These are phyloP conservation scores for Hanseniaspora nectarophila DNA, from an alignment of 805 yeast genomes.

Conservation along the genomic window DNA sequence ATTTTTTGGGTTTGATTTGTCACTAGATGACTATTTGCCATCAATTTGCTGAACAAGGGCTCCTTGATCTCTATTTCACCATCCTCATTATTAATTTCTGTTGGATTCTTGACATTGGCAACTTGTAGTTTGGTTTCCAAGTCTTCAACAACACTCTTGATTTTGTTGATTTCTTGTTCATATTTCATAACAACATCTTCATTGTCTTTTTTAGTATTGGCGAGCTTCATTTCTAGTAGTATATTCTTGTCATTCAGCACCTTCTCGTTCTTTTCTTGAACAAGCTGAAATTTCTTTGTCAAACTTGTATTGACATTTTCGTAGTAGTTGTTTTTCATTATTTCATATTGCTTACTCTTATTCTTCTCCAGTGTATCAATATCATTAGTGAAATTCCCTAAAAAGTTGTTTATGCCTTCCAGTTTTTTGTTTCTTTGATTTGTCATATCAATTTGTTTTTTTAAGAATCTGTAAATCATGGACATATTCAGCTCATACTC, in stretches of 20 bases:
- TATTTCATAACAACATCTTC: background rate
- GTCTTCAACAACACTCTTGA: constrained; percentile 26
- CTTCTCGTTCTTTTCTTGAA: constrained; percentile 7
- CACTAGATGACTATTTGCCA: background rate
- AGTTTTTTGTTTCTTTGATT: constrained; percentile 49
- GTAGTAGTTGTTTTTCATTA: constrained; percentile 5
- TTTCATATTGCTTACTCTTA: constrained; percentile 1
- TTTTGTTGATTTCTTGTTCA: constrained; percentile 16
- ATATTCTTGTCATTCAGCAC: constrained; percentile 15
- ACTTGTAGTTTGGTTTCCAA: constrained; percentile 27
- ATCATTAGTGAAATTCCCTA: constrained; percentile 36
- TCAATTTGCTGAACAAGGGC: too few relatives aligned
- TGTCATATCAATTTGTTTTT: constrained; percentile 44
- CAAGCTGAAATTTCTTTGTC: constrained; percentile 8
- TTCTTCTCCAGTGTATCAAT: constrained; percentile 18
- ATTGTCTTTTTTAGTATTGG: background rate
- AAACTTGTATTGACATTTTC: background rate
- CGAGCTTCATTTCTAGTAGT: background rate
- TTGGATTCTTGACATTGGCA: constrained; percentile 19
- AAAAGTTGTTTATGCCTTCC: constrained; percentile 42
- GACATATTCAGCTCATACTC: constrained; percentile 1
- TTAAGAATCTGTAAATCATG: constrained; percentile 31
- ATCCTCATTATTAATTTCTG: too few relatives aligned
- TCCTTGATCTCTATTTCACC: background rate
- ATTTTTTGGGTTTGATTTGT: background rate